Conservation (phyloP, 2,329 filamentous ascomycete genomes). For the Botryotinia calthae region DNA sequence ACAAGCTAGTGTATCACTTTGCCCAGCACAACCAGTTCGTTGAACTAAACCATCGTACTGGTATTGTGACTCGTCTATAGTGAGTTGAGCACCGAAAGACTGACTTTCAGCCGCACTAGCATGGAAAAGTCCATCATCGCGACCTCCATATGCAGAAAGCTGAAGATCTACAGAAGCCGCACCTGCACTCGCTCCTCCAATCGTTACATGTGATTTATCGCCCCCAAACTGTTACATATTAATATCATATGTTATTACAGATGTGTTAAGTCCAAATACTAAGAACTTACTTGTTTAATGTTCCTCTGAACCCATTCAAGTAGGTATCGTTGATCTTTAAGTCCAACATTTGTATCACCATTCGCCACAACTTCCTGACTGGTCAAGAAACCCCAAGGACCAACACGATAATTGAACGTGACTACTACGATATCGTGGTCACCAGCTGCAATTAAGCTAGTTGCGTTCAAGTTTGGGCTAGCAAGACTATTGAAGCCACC, state of each 20-base stretch:
- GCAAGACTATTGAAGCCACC: constrained; percentile 56
- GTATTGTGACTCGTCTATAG: constrained; percentile 48
- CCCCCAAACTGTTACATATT: constrained; percentile 58
- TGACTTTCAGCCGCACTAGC: constrained; percentile 51
- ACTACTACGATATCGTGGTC: constrained; percentile 64
- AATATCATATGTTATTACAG: constrained; percentile 10
- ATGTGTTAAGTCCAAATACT: not conserved
- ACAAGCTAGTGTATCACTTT: constrained; percentile 44
- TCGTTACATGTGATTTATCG: constrained; percentile 62
- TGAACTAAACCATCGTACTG: constrained; percentile 51
- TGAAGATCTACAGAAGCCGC: constrained; percentile 64
- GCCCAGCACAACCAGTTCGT: constrained; percentile 44
- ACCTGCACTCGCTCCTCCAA: constrained; percentile 68
- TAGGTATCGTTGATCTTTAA: constrained; percentile 67
- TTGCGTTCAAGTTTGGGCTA: constrained; percentile 56
- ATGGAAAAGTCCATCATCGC: constrained; percentile 50
- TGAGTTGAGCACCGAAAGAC: constrained; percentile 51
- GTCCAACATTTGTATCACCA: constrained; percentile 63
- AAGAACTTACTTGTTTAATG: constrained; percentile 47
- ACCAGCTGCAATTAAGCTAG: constrained; percentile 58
- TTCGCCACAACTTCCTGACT: constrained; percentile 50
- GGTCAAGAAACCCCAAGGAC: constrained; percentile 69
- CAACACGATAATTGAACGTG: constrained; percentile 74
- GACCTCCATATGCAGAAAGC: constrained; percentile 54
- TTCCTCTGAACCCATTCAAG: constrained; percentile 68